Conservation (phyloP, 345 rosid genomes). For the Viola odorata region DNA sequence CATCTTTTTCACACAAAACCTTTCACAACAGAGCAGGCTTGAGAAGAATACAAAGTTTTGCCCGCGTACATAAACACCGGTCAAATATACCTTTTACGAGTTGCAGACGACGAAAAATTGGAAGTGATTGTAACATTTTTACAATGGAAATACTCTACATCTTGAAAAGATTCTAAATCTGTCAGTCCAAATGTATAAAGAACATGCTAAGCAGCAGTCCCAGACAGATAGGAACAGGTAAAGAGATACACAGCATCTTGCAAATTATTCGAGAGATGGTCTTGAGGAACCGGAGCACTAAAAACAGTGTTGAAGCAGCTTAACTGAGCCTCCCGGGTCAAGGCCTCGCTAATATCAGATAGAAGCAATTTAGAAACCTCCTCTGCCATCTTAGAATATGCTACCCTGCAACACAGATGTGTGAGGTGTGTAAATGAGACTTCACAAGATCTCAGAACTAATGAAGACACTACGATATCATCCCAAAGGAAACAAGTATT, state of each 20-base stretch:
- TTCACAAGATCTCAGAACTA: no score
- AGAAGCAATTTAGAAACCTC: slow-evolving; percentile 62
- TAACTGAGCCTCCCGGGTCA: slow-evolving; percentile 57
- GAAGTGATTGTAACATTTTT: background rate
- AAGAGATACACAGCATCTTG: slow-evolving; percentile 88
- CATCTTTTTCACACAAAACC: no score
- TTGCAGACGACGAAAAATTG: background rate
- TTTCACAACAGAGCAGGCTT: no score
- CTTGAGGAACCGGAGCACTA: slow-evolving; percentile 69
- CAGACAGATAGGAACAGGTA: slow-evolving; percentile 59
- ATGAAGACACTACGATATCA: no score
- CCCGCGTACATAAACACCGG: no score
- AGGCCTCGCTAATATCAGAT: slow-evolving; percentile 36
- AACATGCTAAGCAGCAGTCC: slow-evolving; percentile 29
- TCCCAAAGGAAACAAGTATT: no score
- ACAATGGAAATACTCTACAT: background rate
- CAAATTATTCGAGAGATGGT: slow-evolving; percentile 56
- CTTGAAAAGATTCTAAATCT: background rate
- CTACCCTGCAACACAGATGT: slow-evolving; percentile 45
- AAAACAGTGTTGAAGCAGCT: slow-evolving; percentile 63
- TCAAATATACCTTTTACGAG: no score
- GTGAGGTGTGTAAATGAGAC: no score
- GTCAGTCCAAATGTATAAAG: background rate
- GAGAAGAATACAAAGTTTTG: no score
- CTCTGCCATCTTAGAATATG: slow-evolving; percentile 80